Percentiles rank a stretch among this genome's conserved stretches.
These are phyloP conservation scores for Ichthyophonus hoferi DNA, from an alignment of 208 protist species.

Conservation along the genomic window DNA sequence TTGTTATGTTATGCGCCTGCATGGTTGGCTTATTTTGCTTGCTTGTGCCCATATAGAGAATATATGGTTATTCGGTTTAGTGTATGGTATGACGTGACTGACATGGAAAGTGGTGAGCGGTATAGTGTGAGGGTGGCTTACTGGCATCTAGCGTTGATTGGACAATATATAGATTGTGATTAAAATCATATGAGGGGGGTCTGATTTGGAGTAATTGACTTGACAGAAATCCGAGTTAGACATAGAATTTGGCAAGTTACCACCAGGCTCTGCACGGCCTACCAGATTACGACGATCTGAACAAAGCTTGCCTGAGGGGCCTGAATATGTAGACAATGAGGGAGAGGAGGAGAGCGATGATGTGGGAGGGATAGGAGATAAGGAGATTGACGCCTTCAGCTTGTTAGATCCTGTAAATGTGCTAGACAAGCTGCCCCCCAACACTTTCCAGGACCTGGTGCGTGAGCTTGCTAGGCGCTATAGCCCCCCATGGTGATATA, in stretches of 20 bases:
- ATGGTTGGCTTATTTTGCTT: too few relatives aligned
- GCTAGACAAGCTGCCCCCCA: conserved; percentile 19
- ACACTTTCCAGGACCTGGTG: conserved; percentile 39
- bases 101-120: too few relatives aligned
- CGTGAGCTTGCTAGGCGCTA: neutral
- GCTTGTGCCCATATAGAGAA: too few relatives aligned
- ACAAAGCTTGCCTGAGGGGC: neutral
- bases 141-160: too few relatives aligned
- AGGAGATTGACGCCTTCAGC: conserved; percentile 37
- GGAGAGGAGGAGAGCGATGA: conserved; percentile 34
- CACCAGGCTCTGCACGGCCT: neutral
- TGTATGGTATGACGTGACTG: too few relatives aligned
- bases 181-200: too few relatives aligned
- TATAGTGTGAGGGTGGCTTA: too few relatives aligned
- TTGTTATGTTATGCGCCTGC: too few relatives aligned
- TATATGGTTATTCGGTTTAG: too few relatives aligned
- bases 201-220: too few relatives aligned
- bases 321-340: neutral
- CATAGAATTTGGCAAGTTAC: neutral
- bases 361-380: conserved; percentile 23
- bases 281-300: neutral
- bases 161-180: too few relatives aligned
- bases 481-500: neutral
- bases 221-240: neutral
- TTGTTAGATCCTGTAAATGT: conserved; percentile 44